Conservation (phyloP, 306 rosid genomes). For the Trifolium dubium region DNA sequence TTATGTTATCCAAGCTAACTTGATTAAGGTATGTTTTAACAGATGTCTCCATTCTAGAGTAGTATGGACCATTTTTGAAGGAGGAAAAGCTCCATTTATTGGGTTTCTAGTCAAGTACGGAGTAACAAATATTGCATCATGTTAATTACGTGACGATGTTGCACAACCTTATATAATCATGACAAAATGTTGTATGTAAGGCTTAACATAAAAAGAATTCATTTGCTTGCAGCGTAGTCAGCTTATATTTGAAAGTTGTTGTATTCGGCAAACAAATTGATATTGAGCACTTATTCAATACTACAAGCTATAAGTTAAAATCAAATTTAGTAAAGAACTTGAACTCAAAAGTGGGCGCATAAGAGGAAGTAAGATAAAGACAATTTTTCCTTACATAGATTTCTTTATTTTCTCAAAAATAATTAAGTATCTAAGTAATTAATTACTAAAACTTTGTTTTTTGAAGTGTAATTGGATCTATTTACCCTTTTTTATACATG, state of each 20-base stretch:
- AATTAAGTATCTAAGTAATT: too few species aligned
- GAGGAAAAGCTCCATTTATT: neutral
- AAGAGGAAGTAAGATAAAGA: too few species aligned
- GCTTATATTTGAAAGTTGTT: neutral
- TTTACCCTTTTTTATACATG: too few species aligned
- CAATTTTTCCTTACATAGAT: too few species aligned
- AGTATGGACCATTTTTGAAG: constrained; percentile 41
- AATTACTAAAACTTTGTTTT: too few species aligned
- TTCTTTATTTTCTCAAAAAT: too few species aligned
- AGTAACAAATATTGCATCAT: neutral
- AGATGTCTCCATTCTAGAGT: constrained; percentile 9
- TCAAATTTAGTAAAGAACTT: neutral
- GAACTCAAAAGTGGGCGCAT: neutral
- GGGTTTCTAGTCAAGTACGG: neutral
- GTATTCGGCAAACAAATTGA: neutral
- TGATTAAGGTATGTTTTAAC: constrained; percentile 30
- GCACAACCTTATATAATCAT: neutral
- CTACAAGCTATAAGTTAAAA: neutral
- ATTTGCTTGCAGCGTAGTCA: neutral
- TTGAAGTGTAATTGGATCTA: too few species aligned
- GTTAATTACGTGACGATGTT: constrained; percentile 13
- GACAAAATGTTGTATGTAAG: neutral
- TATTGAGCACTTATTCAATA: neutral
- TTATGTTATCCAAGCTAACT: constrained; percentile 25
- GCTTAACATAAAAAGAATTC: neutral